Evolutionary conservation across 140 eudicot genomes (phyloP), one percentile per base, ranked within the genome.

Genomic region (Cichorium intybus): DNA sequence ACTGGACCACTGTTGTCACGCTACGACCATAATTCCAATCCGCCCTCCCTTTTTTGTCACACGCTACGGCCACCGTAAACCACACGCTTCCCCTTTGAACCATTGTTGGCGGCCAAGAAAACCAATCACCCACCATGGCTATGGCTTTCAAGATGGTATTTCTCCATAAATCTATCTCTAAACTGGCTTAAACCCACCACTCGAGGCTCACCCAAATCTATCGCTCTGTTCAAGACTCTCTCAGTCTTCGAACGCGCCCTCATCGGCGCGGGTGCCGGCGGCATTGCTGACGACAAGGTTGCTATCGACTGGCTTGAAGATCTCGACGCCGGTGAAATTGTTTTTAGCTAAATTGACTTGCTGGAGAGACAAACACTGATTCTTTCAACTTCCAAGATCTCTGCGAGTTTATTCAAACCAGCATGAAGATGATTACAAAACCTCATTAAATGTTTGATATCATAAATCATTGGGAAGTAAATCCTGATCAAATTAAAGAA

Each of bases 111-210:
- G 26, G 68, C 83, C 76, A 69, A 60, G 71, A 51, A 69, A 22
- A 24, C 56, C 81, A 69, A 66, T 29, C 77, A 41, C 26, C 70
- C 81, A 68, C 81, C 80, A 90, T 90, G 97, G 94, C 97, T 24
- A 90, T 90, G 97, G 97, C 97, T 75, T 87, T 90, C 90, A 90
- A 86, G 84, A 90, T 90, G 97, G 97, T 90, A 90, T 12, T 16
- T 47, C 10, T 28, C 7, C 46, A 2, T 28, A 31, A 16, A 10
- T 6, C 7, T 46, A 43, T 43, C 49, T 54, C 70, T 22, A 46
- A 80, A 62, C 31, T 70, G 80, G 75, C 72, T 74, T 3, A 84
- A 79, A 79, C 88, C 92, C 49, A 69, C 85, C 12, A 22, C 79
- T 20, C 74, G 70, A 53, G 76, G 50, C 61, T 62, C 83, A 14